Percentiles rank a stretch among this genome's conserved stretches.
These are phyloP conservation scores for Aspergillus ruber DNA, from an alignment of 2,329 filamentous ascomycete species.

Conservation along the genomic window DNA sequence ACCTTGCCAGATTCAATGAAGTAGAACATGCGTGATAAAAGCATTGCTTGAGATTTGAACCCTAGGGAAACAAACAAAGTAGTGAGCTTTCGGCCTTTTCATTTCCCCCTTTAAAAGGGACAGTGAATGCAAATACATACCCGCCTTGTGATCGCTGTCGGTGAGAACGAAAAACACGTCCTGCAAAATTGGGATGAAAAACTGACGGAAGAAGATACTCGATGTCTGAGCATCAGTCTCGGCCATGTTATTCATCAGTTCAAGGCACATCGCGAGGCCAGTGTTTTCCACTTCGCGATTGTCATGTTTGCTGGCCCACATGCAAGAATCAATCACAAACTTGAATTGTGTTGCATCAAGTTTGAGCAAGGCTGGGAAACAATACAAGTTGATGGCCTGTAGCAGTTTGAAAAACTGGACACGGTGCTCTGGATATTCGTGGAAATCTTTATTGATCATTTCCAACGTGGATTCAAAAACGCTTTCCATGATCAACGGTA, in stretches of 20 bases:
- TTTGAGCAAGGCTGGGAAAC: slow-evolving; percentile 90
- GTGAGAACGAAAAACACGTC: slow-evolving; percentile 98
- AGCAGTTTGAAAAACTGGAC: slow-evolving; percentile 99
- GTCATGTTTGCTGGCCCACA: slow-evolving; percentile 99
- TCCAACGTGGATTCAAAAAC: slow-evolving; percentile 97
- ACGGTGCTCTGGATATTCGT: slow-evolving; percentile 94
- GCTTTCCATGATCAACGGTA: slow-evolving; percentile 95
- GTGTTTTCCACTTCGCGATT: slow-evolving; percentile 96
- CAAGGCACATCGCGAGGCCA: slow-evolving; percentile 94
- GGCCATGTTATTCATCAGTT: slow-evolving; percentile 95
- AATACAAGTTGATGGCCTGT: slow-evolving; percentile 91
- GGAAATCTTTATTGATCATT: slow-evolving; percentile 99
- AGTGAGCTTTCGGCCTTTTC: background rate
- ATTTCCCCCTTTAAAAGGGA: background rate
- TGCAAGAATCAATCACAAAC: slow-evolving; percentile 97
- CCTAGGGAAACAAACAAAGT: slow-evolving; percentile 34
- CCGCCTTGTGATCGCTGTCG: slow-evolving; percentile 96
- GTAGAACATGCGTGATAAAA: slow-evolving; percentile 93
- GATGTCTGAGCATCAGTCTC: slow-evolving; percentile 81
- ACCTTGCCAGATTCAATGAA: slow-evolving; percentile 89
- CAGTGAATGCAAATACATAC: slow-evolving; percentile 22
- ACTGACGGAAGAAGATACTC: slow-evolving; percentile 95
- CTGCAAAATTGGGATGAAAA: slow-evolving; percentile 91
- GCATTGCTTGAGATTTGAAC: slow-evolving; percentile 94
- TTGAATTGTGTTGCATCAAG: slow-evolving; percentile 97